Base-by-base conservation (phyloP, 306 rosid species). In the Spatholobus suberectus region DNA sequence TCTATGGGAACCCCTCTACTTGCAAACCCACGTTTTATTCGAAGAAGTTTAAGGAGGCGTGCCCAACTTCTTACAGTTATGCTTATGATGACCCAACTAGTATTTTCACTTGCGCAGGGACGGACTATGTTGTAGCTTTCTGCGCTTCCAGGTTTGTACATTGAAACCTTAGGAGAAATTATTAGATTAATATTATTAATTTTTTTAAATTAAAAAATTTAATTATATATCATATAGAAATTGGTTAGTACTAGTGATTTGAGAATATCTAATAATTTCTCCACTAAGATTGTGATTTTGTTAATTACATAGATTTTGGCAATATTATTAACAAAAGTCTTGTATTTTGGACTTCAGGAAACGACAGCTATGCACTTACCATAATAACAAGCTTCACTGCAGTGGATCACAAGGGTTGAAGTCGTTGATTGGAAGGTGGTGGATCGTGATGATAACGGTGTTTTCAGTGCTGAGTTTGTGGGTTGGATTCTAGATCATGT, bases 21-120 rank as follows among this genome's bases (percentile, higher is more conserved):
- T 96, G 99, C 32, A 82, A 77, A 27, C 92, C 99, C 0, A 96
- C 99, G 0, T 92, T 49, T 85, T 96, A 93, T 65, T 96, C 99
- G 17, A 88, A 92, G 77, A 86, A 83, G 86, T 96, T 96, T 76
- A 96, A 96, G 90, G 77, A 77, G 1, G 96, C 95, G 0, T 95
- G 99, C 61, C 99, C 99, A 4, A 84, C 90, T 14, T 88, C 98
- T 0, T 96, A 93, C 68, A 96, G 98, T 66, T 96, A 96, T 43
- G 99, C 99, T 0, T 96, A 96, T 14, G 99, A 93, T 87, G 99
- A 92, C 78, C 99, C 94, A 0, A 71, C 91, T 4, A 92, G 97
- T 27, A 90, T 93, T 20, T 93, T 91, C 82, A 89, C 98, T 2
- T 96, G 99, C 84, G 13, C 93, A 0, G 93, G 91, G 8, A 80